phyloP scores from a whole-genome alignment of 257 asterid genomes.

The Nicotiana obtusifolia region DNA sequence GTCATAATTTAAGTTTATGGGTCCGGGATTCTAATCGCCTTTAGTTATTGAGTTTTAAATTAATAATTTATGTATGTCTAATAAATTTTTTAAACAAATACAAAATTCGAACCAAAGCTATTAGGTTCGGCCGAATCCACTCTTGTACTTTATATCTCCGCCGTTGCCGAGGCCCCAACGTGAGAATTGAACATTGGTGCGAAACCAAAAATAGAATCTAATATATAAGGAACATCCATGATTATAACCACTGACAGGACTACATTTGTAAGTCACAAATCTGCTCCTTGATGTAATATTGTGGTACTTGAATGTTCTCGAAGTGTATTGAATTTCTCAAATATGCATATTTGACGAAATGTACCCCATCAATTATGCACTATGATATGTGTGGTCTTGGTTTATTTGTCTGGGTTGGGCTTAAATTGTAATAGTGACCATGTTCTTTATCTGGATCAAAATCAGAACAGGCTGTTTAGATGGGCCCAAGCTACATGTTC shows the following conservation, averaged over 20 bases:
- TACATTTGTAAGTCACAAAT: not conserved
- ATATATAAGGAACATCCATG: not conserved
- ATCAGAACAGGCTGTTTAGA: not conserved
- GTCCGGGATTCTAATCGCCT: too few species aligned
- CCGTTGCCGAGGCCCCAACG: too few species aligned
- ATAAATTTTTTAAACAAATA: too few species aligned
- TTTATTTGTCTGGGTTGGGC: not conserved
- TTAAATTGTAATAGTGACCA: not conserved
- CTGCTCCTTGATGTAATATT: not conserved
- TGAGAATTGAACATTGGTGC: too few species aligned
- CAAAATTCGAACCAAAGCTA: too few species aligned
- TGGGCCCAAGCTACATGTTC: not conserved
- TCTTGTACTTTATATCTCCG: too few species aligned
- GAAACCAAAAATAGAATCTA: too few species aligned
- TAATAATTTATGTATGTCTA: too few species aligned
- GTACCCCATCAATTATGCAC: not conserved
- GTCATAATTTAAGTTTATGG: too few species aligned
- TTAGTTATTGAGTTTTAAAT: too few species aligned
- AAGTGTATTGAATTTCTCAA: not conserved
- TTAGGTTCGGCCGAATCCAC: accelerated
- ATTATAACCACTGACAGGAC: not conserved
- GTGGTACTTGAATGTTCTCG: not conserved
- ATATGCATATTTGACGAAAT: not conserved
- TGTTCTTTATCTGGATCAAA: not conserved
- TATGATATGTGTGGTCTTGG: not conserved